phyloP scores from a whole-genome alignment of 169 alveolate genomes.

The Plasmodium gaboni region DNA sequence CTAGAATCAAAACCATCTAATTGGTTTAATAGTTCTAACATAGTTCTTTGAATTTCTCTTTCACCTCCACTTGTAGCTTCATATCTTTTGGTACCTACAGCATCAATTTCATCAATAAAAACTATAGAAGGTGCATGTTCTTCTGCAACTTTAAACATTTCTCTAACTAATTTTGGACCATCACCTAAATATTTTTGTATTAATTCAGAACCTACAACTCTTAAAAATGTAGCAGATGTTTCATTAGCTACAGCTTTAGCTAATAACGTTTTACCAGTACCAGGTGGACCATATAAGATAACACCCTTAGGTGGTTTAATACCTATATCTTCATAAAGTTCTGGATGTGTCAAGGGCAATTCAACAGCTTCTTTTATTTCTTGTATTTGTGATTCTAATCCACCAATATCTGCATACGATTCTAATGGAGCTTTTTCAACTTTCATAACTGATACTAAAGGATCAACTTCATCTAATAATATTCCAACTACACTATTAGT shows the following conservation, averaged over 20 bases:
- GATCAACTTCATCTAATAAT: constrained; percentile 98
- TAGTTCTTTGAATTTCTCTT: constrained; percentile 99
- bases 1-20: constrained; percentile 99
- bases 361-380: constrained; percentile 95
- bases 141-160: constrained; percentile 98
- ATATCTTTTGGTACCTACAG: constrained; percentile 98
- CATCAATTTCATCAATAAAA: constrained; percentile 99
- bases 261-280: constrained; percentile 94
- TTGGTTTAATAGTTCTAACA: constrained; percentile 99
- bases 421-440: constrained; percentile 99
- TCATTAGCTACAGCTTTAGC: constrained; percentile 98
- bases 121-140: constrained; percentile 99
- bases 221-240: constrained; percentile 98
- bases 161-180: constrained; percentile 99
- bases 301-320: constrained; percentile 97
- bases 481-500: constrained; percentile 98
- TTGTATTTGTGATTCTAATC: constrained; percentile 98
- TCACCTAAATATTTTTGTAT: constrained; percentile 99
- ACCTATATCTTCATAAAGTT: constrained; percentile 99
- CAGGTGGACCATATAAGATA: constrained; percentile 96
- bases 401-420: constrained; percentile 99
- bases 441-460: constrained; percentile 97
- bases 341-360: constrained; percentile 99
- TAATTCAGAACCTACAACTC: constrained; percentile 99
- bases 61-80: constrained; percentile 99